phyloP scores from a whole-genome alignment of 108 stramenopile species.

The Tribonema minus region DNA sequence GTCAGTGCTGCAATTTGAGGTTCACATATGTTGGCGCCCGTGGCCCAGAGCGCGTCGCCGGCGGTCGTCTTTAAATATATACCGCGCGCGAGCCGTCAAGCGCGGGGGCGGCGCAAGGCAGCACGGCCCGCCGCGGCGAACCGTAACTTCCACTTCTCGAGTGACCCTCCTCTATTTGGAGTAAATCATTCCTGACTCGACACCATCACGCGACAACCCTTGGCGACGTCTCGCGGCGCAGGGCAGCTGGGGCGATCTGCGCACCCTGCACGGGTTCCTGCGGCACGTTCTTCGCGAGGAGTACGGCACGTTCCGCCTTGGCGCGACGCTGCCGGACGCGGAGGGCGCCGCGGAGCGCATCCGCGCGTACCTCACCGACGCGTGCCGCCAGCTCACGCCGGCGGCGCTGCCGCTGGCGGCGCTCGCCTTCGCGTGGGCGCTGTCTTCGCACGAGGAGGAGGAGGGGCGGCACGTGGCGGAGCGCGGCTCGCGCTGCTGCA shows the following conservation, averaged over 20 bases:
- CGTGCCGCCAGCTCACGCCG: background rate
- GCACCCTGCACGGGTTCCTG: conserved; percentile 53
- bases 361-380: background rate
- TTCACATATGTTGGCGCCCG: too few species aligned
- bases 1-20: too few species aligned
- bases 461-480: too few species aligned
- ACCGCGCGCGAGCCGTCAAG: too few species aligned
- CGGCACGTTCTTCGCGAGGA: conserved; percentile 66
- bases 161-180: too few species aligned
- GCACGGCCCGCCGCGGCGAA: conserved; percentile 57
- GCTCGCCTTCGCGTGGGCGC: conserved; percentile 20
- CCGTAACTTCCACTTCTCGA: too few species aligned
- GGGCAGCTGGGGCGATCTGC: conserved; percentile 22
- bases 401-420: conserved; percentile 1
- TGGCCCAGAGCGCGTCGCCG: too few species aligned
- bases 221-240: background rate
- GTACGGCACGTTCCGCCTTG: conserved; percentile 70
- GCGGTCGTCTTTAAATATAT: too few species aligned
- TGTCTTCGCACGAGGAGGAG: too few species aligned
- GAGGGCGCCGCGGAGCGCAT: conserved; percentile 15
- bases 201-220: conserved; percentile 64
- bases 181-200: too few species aligned
- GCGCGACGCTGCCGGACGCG: background rate
- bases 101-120: too few species aligned
- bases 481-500: too few species aligned